Base-by-base conservation (phyloP, 352 stramenopile species). In the Phytophthora constricta region DNA sequence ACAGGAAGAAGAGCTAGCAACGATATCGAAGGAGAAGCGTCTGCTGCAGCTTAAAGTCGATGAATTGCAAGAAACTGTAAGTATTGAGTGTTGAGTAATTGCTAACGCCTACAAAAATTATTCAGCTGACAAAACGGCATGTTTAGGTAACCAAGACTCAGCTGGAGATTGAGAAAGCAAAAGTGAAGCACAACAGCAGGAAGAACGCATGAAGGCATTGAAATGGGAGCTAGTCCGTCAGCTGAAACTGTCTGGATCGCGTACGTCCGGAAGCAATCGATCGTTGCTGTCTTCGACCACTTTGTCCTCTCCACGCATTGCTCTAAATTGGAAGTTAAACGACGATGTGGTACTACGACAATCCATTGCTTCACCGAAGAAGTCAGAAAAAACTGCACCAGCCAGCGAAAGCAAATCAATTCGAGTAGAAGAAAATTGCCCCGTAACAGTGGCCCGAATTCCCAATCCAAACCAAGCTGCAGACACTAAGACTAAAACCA, bases 161-260 rank as follows among this genome's bases (percentile, higher is more conserved):
- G 51, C 37, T 89, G 3, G 82, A 91, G 51, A 79, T 66, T 4
- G 80, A 91, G 11, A 76, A 76, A 10, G 63, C 67, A 34, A 67
- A 22, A 56, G 72, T 17, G 59, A 65, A 20, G 80, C 77, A 5
- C 31, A 63, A 4, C 70, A 86, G 26, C 78, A 62, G 9, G 82
- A 92, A 53, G 82, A 91, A 23, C 80, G 80, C 37, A 84, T 87
- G 72, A 89, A 90, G 60, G 84, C 77, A 3, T 56, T 92, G 33
- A 90, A 92, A 47, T 92, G 82, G 82, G 84, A 92, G 58, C 71
- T 92, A 11, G 79, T 92, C 34, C 84, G 84, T 0, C 77, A 86
- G 14, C 65, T 89, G 10, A 62, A 45, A 25, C n/a, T 74, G 26
- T 66, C 61, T n/a, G 66, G 66, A 14, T 65, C 54, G n/a, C 42